These are phyloP conservation scores for Cutaneotrichosporon arboriforme DNA, from an alignment of 1,284 basidiomycete species.

Conservation along the genomic window DNA sequence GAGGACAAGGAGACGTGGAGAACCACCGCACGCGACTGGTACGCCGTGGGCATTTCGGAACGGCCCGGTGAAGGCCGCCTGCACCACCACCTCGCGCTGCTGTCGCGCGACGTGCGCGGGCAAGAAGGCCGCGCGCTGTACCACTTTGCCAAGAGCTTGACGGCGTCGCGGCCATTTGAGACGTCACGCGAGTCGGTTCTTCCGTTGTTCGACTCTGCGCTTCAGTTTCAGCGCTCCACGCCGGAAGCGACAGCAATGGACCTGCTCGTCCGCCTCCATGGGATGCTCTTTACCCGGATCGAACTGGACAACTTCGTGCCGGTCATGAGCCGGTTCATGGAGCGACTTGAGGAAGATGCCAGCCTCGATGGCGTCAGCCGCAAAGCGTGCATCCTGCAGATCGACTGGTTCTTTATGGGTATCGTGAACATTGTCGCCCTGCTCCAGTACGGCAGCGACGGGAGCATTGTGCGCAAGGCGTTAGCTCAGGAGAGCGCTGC, in stretches of 20 bases:
- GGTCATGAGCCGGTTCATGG: slow-evolving; percentile 75
- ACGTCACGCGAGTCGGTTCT: slow-evolving; percentile 82
- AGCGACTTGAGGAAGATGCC: slow-evolving; percentile 65
- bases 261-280: slow-evolving; percentile 85
- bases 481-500: slow-evolving; percentile 42
- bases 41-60: slow-evolving; percentile 75
- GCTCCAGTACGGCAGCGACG: slow-evolving; percentile 80
- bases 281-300: slow-evolving; percentile 91
- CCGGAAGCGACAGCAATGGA: slow-evolving; percentile 74
- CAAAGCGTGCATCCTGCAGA: slow-evolving; percentile 56
- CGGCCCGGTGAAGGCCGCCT: slow-evolving; percentile 85
- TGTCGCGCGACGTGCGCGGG: slow-evolving; percentile 71
- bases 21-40: slow-evolving; percentile 86
- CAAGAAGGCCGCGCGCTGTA: slow-evolving; percentile 85
- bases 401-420: slow-evolving; percentile 95
- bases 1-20: slow-evolving; percentile 93
- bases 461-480: slow-evolving; percentile 61
- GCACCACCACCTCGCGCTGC: slow-evolving; percentile 88
- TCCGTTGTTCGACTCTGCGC: slow-evolving; percentile 69
- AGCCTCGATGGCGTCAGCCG: slow-evolving; percentile 54
- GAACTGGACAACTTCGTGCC: slow-evolving; percentile 83
- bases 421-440: slow-evolving; percentile 73
- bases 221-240: slow-evolving; percentile 61
- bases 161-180: slow-evolving; percentile 77
- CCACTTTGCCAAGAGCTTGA: slow-evolving; percentile 93